phyloP scores from a whole-genome alignment of 2,329 filamentous ascomycete species.

The Fusarium lateritium region DNA sequence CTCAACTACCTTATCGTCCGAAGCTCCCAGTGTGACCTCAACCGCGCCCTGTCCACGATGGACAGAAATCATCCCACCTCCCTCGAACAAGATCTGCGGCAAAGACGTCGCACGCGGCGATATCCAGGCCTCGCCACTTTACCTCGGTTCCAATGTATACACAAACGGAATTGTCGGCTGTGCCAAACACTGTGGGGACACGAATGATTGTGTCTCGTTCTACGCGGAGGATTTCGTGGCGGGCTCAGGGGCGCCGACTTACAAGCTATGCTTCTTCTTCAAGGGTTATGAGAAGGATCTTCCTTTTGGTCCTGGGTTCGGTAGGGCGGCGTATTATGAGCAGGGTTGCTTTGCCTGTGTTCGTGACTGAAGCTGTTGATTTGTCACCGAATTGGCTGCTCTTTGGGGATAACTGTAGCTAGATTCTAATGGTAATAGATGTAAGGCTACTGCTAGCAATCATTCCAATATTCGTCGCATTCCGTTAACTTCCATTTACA shows the following conservation, averaged over 20 bases:
- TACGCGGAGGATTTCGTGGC: constrained; percentile 5
- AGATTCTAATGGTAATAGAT: too few relatives aligned
- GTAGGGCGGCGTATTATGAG: background rate
- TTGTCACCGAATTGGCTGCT: background rate
- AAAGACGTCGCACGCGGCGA: constrained; percentile 1
- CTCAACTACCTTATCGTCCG: background rate
- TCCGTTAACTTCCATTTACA: too few relatives aligned
- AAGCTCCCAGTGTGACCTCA: background rate
- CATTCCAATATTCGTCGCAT: too few relatives aligned
- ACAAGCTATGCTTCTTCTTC: constrained; percentile 6
- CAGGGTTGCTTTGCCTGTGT: constrained; percentile 7
- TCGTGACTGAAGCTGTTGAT: background rate
- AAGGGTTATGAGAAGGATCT: constrained; percentile 5
- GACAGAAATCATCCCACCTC: background rate
- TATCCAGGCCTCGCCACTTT: background rate
- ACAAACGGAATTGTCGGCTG: background rate
- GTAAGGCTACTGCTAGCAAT: too few relatives aligned
- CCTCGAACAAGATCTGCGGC: constrained; percentile 2
- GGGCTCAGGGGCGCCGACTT: background rate
- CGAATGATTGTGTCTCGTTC: background rate
- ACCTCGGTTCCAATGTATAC: background rate
- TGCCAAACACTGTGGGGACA: constrained; percentile 12
- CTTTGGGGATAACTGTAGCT: background rate
- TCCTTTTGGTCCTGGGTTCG: background rate
- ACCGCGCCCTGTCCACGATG: constrained; percentile 1